Percentiles rank a stretch among this genome's conserved stretches.
These are phyloP conservation scores for Jamesozyma piceae DNA, from an alignment of 805 yeast genomes.

Conservation along the genomic window DNA sequence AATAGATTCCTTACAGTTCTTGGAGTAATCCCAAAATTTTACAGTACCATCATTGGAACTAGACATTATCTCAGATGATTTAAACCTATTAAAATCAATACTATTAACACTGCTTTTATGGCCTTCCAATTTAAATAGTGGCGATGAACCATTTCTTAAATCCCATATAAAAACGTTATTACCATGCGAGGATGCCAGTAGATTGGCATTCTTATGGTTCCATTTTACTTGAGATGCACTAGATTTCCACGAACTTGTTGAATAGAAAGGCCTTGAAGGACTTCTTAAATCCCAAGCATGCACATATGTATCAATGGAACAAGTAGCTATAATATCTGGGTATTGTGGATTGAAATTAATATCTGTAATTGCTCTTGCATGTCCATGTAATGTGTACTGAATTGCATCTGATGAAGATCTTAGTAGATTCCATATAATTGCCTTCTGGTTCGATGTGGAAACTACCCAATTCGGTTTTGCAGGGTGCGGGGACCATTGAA, in stretches of 20 bases:
- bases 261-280: constrained; percentile 61
- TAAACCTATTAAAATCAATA: constrained; percentile 63
- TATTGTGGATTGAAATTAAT: constrained; percentile 82
- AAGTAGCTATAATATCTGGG: constrained; percentile 84
- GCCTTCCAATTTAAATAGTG: constrained; percentile 58
- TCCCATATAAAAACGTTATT: constrained; percentile 82
- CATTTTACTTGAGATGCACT: constrained; percentile 94
- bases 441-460: constrained; percentile 91
- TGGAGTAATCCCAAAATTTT: constrained; percentile 66
- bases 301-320: constrained; percentile 83
- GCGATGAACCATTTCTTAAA: constrained; percentile 67
- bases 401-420: constrained; percentile 64
- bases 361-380: constrained; percentile 89
- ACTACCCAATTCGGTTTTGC: constrained; percentile 84
- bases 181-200: constrained; percentile 82
- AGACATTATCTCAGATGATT: constrained; percentile 55
- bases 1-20: constrained; percentile 37
- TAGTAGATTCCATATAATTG: constrained; percentile 85
- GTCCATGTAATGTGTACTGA: constrained; percentile 80
- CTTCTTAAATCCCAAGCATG: constrained; percentile 86
- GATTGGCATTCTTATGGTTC: constrained; percentile 66
- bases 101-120: constrained; percentile 87
- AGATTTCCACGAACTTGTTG: constrained; percentile 91
- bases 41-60: constrained; percentile 82
- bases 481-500: constrained; percentile 93